These are phyloP conservation scores for Penicillium paradoxum DNA, from an alignment of 495 filamentous ascomycete genomes.

Conservation along the genomic window DNA sequence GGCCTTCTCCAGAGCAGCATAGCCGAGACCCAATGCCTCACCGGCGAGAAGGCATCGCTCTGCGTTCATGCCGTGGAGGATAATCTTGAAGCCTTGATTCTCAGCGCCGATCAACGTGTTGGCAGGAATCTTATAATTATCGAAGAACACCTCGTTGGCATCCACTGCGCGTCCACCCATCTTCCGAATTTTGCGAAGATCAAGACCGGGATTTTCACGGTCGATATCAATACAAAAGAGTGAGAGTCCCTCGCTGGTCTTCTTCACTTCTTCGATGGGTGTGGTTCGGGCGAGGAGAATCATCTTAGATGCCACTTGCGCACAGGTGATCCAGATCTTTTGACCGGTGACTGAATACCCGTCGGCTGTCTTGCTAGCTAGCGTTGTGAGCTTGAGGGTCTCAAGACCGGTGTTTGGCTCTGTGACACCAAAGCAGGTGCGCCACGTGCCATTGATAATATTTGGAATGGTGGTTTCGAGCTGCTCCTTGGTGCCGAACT, in stretches of 20 bases:
- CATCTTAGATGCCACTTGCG: constrained; percentile 74
- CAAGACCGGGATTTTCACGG: constrained; percentile 48
- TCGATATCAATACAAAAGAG: constrained; percentile 74
- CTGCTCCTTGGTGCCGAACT: constrained; percentile 61
- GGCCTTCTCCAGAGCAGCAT: constrained; percentile 62
- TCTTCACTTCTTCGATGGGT: constrained; percentile 58
- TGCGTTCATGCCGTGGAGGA: constrained; percentile 81
- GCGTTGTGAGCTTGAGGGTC: constrained; percentile 62
- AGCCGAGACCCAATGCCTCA: constrained; percentile 73
- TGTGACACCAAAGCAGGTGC: constrained; percentile 68
- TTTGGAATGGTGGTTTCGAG: constrained; percentile 57
- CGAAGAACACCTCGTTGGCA: constrained; percentile 81
- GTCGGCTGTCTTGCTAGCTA: constrained; percentile 45
- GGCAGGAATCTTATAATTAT: constrained; percentile 59
- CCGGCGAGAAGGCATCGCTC: constrained; percentile 73
- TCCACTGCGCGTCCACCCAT: constrained; percentile 78
- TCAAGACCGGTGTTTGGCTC: constrained; percentile 67
- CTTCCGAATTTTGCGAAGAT: constrained; percentile 69
- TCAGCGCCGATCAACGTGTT: constrained; percentile 63
- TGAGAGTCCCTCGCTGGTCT: constrained; percentile 64
- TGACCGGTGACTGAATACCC: constrained; percentile 63
- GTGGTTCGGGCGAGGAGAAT: constrained; percentile 72
- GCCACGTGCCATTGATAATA: constrained; percentile 62
- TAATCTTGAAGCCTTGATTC: constrained; percentile 68
- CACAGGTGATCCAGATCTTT: constrained; percentile 81